Evolutionary conservation across 1,284 basidiomycete species (phyloP).

Genomic region (Puccinia triticina): DNA sequence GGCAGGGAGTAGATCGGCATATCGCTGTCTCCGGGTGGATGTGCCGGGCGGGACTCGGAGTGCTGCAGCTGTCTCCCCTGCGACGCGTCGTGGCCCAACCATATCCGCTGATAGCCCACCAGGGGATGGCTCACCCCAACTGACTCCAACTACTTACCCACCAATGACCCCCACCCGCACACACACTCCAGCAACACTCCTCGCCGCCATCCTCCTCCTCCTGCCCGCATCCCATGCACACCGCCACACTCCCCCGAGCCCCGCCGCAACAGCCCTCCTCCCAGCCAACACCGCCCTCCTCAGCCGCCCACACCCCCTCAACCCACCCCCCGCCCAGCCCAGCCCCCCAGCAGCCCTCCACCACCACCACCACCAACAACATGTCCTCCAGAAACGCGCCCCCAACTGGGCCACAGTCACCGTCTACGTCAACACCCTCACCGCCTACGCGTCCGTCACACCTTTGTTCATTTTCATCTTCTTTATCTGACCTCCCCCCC

Average conservation of each 20-base stretch:
- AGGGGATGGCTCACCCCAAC: no score
- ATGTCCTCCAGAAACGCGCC: constrained; percentile 16
- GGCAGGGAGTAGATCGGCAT: constrained; percentile 33
- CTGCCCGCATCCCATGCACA: no score
- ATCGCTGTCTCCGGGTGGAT: background rate
- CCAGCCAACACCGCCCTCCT: background rate
- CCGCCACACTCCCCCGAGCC: background rate
- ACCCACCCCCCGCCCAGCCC: background rate
- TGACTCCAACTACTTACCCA: no score
- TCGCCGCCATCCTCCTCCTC: no score
- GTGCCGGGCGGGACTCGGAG: background rate
- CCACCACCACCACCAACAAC: background rate
- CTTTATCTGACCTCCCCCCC: background rate
- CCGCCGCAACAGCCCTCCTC: no score
- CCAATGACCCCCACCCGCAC: no score
- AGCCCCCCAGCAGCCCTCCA: background rate
- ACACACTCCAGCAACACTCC: no score
- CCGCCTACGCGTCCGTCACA: constrained; percentile 16
- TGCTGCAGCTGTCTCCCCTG: no score
- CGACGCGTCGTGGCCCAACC: no score
- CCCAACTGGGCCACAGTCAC: constrained; percentile 16
- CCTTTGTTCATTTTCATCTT: background rate
- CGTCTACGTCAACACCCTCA: constrained; percentile 20
- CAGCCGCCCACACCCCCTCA: background rate
- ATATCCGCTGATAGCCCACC: no score